Conservation (phyloP, 78 protist species). For the Emiliania huxleyi region DNA sequence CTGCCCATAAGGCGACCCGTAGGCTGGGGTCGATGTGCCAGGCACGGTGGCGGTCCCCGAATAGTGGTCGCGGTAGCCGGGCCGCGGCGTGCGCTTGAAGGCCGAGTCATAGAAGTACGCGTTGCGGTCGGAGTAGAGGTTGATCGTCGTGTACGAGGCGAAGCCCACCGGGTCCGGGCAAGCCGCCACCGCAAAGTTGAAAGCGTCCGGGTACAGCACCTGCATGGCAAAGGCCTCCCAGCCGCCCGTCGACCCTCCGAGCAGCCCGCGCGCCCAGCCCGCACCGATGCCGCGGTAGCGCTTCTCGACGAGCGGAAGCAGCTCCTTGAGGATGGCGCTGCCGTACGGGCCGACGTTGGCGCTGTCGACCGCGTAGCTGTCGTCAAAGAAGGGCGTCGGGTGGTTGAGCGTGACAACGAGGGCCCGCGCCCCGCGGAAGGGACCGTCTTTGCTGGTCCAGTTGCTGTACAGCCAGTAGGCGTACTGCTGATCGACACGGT, state of each 20-base stretch:
- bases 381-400: conserved; percentile 18
- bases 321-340: conserved; percentile 1
- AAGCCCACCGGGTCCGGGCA: conserved; percentile 22
- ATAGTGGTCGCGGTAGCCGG: neutral
- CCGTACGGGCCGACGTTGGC: conserved; percentile 30
- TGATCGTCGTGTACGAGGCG: conserved; percentile 24
- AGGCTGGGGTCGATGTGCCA: neutral
- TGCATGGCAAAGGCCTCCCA: conserved; percentile 32
- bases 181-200: neutral
- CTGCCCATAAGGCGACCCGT: conserved; percentile 17
- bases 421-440: neutral
- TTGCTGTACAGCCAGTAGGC: neutral
- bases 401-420: neutral
- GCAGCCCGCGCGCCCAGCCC: conserved; percentile 18
- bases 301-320: conserved; percentile 14
- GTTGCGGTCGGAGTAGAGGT: neutral
- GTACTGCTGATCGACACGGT: neutral
- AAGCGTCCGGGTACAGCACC: neutral
- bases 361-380: conserved; percentile 9
- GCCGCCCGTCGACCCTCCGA: conserved; percentile 28
- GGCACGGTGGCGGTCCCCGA: neutral
- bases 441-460: neutral
- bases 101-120: conserved; percentile 9
- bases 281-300: conserved; percentile 4
- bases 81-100: conserved; percentile 9